Evolutionary conservation across 75 land plant species (phyloP), one percentile per base, ranked within the genome.

Genomic region (Pseudotsuga menziesii): DNA sequence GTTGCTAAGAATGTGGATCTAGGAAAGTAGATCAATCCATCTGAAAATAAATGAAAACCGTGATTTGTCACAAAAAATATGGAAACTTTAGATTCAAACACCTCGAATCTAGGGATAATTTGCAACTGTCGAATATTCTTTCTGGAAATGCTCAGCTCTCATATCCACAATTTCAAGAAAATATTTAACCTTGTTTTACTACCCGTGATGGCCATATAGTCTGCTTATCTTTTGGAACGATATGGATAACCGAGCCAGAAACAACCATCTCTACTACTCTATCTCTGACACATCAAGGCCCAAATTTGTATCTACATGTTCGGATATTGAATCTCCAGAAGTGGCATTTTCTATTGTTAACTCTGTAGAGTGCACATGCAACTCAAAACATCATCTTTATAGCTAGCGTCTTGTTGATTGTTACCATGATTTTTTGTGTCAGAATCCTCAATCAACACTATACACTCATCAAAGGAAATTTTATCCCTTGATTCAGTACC

Each of bases 191-290:
- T n/a, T n/a, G n/a, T n/a, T n/a, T n/a, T n/a, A n/a, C n/a, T n/a
- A n/a, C n/a, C 83, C 81, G 87, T 12, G 83, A 22, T 48, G 81
- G 76, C 26, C 64, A 66, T 19, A n/a, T 22, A 2, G 48, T 57
- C n/a, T 55, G 74, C 73, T 71, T 80, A 8, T 75, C 56, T 59
- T 85, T 81, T 56, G 80, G 89, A 12, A 91, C 83, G 29, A 96
- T 57, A 81, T 96, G 98, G 70, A 96, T 87, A 15, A 96, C 66
- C 72, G 88, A 81, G 59, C 98, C 98, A 26, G 97, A 94, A 19
- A 96, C 60, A 80, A 81, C 87, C 83, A 96, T 77, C 79, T 96
- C 97, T 48, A 57, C 78, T 7, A 89, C 62, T 87, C 83, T 55
- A 58, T 59, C 11, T 72, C 7, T 44, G 79, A 59, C 54, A 26